Percentiles rank a stretch among this genome's conserved stretches.
These are phyloP conservation scores for Corynespora cassiicola DNA, from an alignment of 2,329 filamentous ascomycete species.

Conservation along the genomic window DNA sequence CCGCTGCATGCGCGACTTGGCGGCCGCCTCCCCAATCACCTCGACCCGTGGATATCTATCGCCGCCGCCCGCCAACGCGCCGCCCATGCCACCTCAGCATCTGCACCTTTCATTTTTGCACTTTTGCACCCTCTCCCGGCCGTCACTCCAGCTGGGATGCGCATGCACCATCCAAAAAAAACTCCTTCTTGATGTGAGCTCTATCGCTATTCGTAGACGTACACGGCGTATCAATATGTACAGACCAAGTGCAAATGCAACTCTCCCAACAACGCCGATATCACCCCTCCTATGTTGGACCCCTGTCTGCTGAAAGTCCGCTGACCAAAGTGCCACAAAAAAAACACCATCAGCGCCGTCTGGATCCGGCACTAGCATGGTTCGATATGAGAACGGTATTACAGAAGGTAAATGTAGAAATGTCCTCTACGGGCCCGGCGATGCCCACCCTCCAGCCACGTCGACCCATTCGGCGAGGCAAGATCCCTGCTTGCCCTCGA, in stretches of 20 bases:
- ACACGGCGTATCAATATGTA: constrained; percentile 13
- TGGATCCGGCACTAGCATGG: constrained; percentile 1
- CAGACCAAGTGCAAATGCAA: constrained; percentile 9
- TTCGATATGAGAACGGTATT: too few relatives aligned
- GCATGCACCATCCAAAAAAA: not conserved
- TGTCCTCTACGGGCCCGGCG: constrained; percentile 44
- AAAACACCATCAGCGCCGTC: constrained; percentile 3
- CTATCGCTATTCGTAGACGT: constrained; percentile 9
- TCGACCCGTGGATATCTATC: too few relatives aligned
- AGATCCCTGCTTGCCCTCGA: constrained; percentile 96
- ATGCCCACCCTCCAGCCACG: constrained; percentile 91
- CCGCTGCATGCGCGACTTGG: constrained; percentile 3
- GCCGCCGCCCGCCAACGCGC: too few relatives aligned
- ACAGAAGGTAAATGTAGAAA: too few relatives aligned
- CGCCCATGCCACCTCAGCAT: constrained; percentile 5
- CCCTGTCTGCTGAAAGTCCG: constrained; percentile 27
- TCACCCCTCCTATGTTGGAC: constrained; percentile 12
- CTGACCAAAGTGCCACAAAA: constrained; percentile 28
- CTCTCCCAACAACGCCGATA: constrained; percentile 13
- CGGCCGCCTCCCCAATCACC: constrained; percentile 4
- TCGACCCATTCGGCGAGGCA: constrained; percentile 97
- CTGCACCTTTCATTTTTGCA: too few relatives aligned
- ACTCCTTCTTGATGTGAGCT: too few relatives aligned
- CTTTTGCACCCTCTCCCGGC: too few relatives aligned
- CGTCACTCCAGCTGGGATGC: not conserved